Evolutionary conservation across 495 filamentous ascomycete species (phyloP).

Genomic region (Pseudoneurospora amorphoporcata): DNA sequence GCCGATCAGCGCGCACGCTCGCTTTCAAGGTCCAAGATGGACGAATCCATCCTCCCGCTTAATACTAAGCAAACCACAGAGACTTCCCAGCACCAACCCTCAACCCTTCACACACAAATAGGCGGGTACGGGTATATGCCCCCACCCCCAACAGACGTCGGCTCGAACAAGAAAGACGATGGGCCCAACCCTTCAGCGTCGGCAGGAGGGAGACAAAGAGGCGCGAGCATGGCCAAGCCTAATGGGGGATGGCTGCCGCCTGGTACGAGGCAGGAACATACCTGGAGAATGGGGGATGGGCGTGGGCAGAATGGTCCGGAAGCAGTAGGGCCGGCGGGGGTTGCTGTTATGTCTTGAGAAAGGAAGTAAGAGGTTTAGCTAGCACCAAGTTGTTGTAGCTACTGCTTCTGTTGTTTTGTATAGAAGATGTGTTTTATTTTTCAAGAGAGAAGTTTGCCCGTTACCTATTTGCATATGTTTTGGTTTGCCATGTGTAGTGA

Average conservation of each 20-base stretch:
- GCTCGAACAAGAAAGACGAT: not conserved
- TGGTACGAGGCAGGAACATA: slow-evolving; percentile 72
- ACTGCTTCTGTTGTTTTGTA: not conserved
- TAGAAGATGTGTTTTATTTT: not conserved
- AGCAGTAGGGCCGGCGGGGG: not conserved
- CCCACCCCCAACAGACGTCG: not conserved
- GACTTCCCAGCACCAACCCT: not conserved
- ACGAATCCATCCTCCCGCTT: slow-evolving; percentile 61
- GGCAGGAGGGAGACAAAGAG: slow-evolving; percentile 22
- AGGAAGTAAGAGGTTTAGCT: not conserved
- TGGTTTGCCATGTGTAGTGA: no score
- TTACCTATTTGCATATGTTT: no score
- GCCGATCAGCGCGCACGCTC: slow-evolving; percentile 60
- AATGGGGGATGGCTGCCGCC: slow-evolving; percentile 56
- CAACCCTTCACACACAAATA: slow-evolving; percentile 1
- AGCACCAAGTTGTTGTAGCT: not conserved
- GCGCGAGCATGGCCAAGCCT: slow-evolving; percentile 27
- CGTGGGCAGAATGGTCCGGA: not conserved
- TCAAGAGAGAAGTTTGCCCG: no score
- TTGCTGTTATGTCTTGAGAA: not conserved
- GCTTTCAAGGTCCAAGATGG: slow-evolving; percentile 30
- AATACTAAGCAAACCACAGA: slow-evolving; percentile 25
- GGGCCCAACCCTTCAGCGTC: not conserved
- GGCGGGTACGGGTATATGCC: slow-evolving; percentile 4
- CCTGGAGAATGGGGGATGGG: slow-evolving; percentile 55